Evolutionary conservation across 495 filamentous ascomycete genomes (phyloP).

Genomic region (Aspergillus sclerotioniger): DNA sequence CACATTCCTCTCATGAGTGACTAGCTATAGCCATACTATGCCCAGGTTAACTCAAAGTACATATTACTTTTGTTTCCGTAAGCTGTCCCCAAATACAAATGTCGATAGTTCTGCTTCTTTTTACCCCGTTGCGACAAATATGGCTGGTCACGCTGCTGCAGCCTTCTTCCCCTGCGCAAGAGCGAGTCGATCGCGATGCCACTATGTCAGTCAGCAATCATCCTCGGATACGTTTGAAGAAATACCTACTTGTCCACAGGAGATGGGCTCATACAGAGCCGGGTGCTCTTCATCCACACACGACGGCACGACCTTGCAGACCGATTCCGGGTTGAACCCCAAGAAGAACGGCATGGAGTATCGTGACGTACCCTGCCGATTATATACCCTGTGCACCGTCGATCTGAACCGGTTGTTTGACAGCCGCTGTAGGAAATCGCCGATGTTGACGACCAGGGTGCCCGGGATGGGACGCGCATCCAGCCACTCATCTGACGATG

Average conservation of each 20-base stretch:
- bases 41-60: too few species aligned
- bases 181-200: conserved; percentile 41
- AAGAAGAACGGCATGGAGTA: conserved; percentile 65
- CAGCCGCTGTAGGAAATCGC: conserved; percentile 61
- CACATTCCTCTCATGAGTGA: too few species aligned
- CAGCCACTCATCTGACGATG: conserved; percentile 52
- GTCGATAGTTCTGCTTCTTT: too few species aligned
- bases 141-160: neutral
- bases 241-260: conserved; percentile 45
- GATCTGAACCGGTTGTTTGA: conserved; percentile 61
- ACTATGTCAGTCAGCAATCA: conserved; percentile 18
- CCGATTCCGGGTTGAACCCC: conserved; percentile 46
- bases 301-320: conserved; percentile 47
- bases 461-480: conserved; percentile 54
- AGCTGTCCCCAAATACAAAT: too few species aligned
- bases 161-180: conserved; percentile 9
- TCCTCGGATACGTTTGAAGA: neutral
- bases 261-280: conserved; percentile 56
- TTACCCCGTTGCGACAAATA: too few species aligned
- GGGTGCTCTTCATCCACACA: conserved; percentile 54
- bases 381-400: conserved; percentile 59
- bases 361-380: conserved; percentile 39
- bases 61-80: too few species aligned
- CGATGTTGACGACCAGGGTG: conserved; percentile 65
- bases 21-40: too few species aligned